A percentile compares a stretch with the other conserved stretches of the same genome.
These are phyloP conservation scores for Taiwanofungus camphoratus DNA, from an alignment of 1,284 basidiomycete genomes.

Conservation along the genomic window DNA sequence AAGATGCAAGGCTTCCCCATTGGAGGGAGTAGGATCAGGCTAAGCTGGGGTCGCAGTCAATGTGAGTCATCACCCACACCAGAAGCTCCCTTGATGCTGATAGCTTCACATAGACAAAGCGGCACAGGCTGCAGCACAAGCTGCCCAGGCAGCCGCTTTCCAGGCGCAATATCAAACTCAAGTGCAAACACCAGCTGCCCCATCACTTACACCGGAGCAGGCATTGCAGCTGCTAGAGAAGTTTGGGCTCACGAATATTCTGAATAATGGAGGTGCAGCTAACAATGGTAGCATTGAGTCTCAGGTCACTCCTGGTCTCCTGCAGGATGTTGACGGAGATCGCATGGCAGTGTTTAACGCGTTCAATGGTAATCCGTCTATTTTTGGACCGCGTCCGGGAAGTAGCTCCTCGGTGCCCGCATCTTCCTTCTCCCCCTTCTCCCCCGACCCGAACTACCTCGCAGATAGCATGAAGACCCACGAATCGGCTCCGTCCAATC, in stretches of 20 bases:
- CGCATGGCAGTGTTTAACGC: slow-evolving; percentile 19
- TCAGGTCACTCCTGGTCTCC: slow-evolving; percentile 18
- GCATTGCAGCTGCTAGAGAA: slow-evolving; percentile 62
- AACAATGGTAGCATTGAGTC: slow-evolving; percentile 15
- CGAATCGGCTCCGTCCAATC: slow-evolving; percentile 13
- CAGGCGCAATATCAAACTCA: slow-evolving; percentile 44
- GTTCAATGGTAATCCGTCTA: slow-evolving; percentile 17
- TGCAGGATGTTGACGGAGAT: slow-evolving; percentile 21
- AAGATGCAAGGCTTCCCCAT: slow-evolving; percentile 96
- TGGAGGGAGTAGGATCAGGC: slow-evolving; percentile 82
- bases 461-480: slow-evolving; percentile 21
- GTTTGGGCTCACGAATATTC: slow-evolving; percentile 42
- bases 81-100: slow-evolving; percentile 1
- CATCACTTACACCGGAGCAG: slow-evolving; percentile 54
- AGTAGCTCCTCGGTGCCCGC: slow-evolving; percentile 11
- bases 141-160: slow-evolving; percentile 66
- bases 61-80: slow-evolving; percentile 42
- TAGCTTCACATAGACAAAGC: slow-evolving; percentile 59
- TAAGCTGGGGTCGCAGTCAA: slow-evolving; percentile 92
- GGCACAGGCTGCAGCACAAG: slow-evolving; percentile 79
- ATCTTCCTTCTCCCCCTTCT: slow-evolving; percentile 35
- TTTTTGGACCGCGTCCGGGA: slow-evolving; percentile 18
- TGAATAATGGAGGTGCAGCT: slow-evolving; percentile 23
- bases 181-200: slow-evolving; percentile 21
- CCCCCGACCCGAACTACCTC: slow-evolving; percentile 33